These are phyloP conservation scores for Ramaria sp. DNA, from an alignment of 768 basidiomycete genomes.

Conservation along the genomic window DNA sequence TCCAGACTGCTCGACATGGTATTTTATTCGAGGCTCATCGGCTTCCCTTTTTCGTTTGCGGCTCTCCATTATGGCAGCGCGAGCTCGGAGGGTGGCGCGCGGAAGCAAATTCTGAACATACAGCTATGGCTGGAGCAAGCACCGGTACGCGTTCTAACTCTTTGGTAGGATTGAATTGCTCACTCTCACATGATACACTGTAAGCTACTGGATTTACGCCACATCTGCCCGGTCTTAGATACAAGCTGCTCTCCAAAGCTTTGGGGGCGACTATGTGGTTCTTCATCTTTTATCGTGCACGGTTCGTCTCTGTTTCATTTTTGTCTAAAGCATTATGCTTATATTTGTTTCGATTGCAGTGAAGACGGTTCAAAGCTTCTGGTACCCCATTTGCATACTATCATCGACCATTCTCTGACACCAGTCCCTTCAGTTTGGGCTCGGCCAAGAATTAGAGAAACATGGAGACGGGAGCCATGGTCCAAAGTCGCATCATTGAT, in stretches of 20 bases:
- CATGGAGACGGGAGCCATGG: background rate
- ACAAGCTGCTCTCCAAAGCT: slow-evolving; percentile 72
- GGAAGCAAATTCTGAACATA: background rate
- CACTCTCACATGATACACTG: slow-evolving; percentile 6
- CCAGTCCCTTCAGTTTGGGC: background rate
- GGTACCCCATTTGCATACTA: slow-evolving; percentile 26
- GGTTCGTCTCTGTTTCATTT: slow-evolving; percentile 41
- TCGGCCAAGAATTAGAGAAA: background rate
- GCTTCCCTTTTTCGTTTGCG: slow-evolving; percentile 15
- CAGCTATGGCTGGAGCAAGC: slow-evolving; percentile 7
- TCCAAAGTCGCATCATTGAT: background rate
- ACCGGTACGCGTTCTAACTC: background rate
- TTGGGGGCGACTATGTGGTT: slow-evolving; percentile 97
- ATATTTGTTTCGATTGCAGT: slow-evolving; percentile 25
- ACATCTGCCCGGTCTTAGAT: slow-evolving; percentile 67
- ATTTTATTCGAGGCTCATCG: slow-evolving; percentile 26
- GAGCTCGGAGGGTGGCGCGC: background rate
- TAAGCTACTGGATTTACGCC: slow-evolving; percentile 67
- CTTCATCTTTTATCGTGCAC: slow-evolving; percentile 93
- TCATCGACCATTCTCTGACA: background rate
- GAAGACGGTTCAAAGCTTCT: slow-evolving; percentile 70
- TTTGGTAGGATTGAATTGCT: no score
- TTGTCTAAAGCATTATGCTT: background rate
- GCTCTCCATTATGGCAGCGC: slow-evolving; percentile 8
- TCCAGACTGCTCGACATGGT: slow-evolving; percentile 21